A percentile compares a stretch with the other conserved stretches of the same genome.
phyloP scores from a whole-genome alignment of 1,284 basidiomycete species.

The Bjerkandera adusta region DNA sequence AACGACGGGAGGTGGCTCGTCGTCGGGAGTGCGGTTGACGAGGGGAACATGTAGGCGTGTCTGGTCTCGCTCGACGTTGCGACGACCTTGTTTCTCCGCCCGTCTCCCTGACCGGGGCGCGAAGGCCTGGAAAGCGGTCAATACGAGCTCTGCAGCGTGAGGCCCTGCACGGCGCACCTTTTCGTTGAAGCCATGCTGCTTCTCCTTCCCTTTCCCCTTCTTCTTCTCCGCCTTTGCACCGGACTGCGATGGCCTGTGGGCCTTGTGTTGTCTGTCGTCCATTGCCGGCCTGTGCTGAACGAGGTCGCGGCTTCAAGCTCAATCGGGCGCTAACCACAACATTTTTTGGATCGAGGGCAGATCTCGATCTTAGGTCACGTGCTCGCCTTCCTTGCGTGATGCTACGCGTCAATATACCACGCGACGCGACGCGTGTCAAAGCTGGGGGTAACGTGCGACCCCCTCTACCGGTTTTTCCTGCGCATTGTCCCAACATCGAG shows the following conservation, averaged over 20 bases:
- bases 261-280: slow-evolving; percentile 74
- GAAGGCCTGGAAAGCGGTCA: slow-evolving; percentile 67
- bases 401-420: too few relatives aligned
- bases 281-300: too few relatives aligned
- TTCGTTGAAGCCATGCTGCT: slow-evolving; percentile 81
- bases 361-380: too few relatives aligned
- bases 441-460: too few relatives aligned
- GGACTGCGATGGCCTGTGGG: slow-evolving; percentile 73
- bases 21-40: slow-evolving; percentile 91
- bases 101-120: slow-evolving; percentile 87
- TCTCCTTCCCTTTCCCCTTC: slow-evolving; percentile 59
- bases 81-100: slow-evolving; percentile 85
- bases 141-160: not conserved
- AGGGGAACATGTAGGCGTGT: slow-evolving; percentile 95
- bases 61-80: slow-evolving; percentile 93
- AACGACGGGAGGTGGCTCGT: slow-evolving; percentile 91
- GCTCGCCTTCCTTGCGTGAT: too few relatives aligned
- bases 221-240: slow-evolving; percentile 78
- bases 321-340: too few relatives aligned
- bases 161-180: slow-evolving; percentile 56
- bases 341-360: too few relatives aligned
- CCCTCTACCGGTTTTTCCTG: too few relatives aligned
- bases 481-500: too few relatives aligned
- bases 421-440: too few relatives aligned
- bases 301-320: too few relatives aligned